Percentiles rank a stretch among this genome's conserved stretches.
These are phyloP conservation scores for Curvularia verruculosa DNA, from an alignment of 2,329 filamentous ascomycete genomes.

Conservation along the genomic window DNA sequence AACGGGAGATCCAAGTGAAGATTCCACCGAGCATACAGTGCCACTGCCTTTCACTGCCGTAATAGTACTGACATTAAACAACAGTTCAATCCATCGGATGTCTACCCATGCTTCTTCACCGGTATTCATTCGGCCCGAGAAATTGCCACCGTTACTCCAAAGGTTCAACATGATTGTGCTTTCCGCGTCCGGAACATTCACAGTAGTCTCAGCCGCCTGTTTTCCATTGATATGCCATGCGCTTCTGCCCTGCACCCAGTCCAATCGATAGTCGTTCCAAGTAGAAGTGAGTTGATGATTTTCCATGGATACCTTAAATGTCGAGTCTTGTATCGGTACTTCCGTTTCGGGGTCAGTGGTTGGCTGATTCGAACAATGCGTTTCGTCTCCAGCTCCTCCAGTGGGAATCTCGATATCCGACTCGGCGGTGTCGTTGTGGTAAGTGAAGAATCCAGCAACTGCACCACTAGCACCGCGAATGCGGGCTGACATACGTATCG, in stretches of 20 bases:
- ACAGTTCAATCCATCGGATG: conserved; percentile 19
- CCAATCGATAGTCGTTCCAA: conserved; percentile 22
- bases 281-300: background rate
- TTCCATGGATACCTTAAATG: conserved; percentile 15
- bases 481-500: conserved; percentile 16
- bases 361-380: conserved; percentile 21
- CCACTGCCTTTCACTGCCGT: background rate
- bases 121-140: conserved; percentile 15
- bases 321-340: conserved; percentile 13
- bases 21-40: conserved; percentile 5
- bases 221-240: conserved; percentile 21
- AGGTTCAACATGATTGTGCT: conserved; percentile 19
- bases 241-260: conserved; percentile 13
- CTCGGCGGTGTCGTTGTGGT: conserved; percentile 18
- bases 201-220: conserved; percentile 5
- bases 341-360: conserved; percentile 12
- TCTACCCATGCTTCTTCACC: conserved; percentile 17
- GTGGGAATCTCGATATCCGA: conserved; percentile 24
- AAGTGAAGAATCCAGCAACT: conserved; percentile 21
- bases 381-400: background rate
- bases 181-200: conserved; percentile 13
- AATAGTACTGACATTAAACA: conserved; percentile 15
- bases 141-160: conserved; percentile 20
- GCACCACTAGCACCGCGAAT: conserved; percentile 17
- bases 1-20: conserved; percentile 5